Base-by-base conservation (phyloP, 192 early-diverging fungal species). In the Geranomyces michiganensis region DNA sequence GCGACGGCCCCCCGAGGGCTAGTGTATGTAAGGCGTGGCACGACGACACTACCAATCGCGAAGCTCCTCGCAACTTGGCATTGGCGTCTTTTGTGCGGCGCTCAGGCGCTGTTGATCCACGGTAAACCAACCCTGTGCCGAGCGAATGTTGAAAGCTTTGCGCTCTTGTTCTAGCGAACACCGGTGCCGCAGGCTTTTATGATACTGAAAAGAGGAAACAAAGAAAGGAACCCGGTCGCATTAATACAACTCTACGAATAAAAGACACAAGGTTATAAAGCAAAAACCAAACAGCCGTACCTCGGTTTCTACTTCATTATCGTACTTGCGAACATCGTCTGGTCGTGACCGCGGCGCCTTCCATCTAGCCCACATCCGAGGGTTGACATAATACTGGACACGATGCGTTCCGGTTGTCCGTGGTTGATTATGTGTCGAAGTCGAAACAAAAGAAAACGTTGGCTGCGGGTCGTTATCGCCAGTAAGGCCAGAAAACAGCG, bases 321-420 rank as follows among this genome's bases (percentile, higher is more conserved):
- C 94, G 72, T 92, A 87, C 62, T 85, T 72, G 19, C 78, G 70
- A 31, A 93, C 65, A 68, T 87, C 86, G 59, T 80, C 58, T 26
- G 79, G 70, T 51, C 80, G 60, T 32, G 69, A 76, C 82, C 56
- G 66, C 27, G 61, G 65, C 69, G 76, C 83, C 33, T 30, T 74
- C 73, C 22, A 72, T 68, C 73, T 87, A 85, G 53, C 88, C 73
- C 65, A 67, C 27, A 22, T 15, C 17, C 60, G 55, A 22, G 61
- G 58, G 63, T 95, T 88, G n/a, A 98, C 91, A 78, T 83, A 98
- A 77, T 95, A 98, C 13, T 73, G 79, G 1, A 96, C 87, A 9
- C 83, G 76, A 49, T 88, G 87, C n/a, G 62, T 47, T 1, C 68
- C 53, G 7, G 96, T 95, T 22, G 62, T 61, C 17, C 90, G 84